phyloP scores from a whole-genome alignment of 2,329 filamentous ascomycete genomes.

The Pseudopyricularia cyperi region DNA sequence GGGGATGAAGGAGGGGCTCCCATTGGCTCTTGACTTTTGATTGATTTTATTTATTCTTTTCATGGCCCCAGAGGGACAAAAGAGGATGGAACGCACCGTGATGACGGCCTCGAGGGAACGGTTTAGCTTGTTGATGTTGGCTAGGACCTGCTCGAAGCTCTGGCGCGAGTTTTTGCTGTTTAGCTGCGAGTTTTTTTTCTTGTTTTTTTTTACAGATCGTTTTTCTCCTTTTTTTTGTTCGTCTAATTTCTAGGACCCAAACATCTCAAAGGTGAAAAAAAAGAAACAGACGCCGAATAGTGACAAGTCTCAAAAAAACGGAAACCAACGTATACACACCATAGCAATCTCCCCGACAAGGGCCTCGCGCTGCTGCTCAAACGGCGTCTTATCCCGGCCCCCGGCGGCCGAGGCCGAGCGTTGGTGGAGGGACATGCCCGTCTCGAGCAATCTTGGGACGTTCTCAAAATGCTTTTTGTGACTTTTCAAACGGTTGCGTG shows the following conservation, averaged over 20 bases:
- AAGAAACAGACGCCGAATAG: no score
- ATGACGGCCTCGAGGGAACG: constrained; percentile 84
- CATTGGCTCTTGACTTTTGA: no score
- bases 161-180: no score
- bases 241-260: not conserved
- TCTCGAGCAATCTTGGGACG: not conserved
- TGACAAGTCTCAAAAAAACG: no score
- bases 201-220: no score
- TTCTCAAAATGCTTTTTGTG: not conserved
- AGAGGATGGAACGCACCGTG: constrained; percentile 42
- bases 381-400: constrained; percentile 45
- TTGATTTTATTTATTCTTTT: not conserved
- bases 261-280: not conserved
- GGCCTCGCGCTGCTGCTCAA: constrained; percentile 62
- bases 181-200: no score
- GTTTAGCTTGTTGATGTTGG: constrained; percentile 93
- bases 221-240: no score
- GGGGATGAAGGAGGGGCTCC: no score
- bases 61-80: not conserved
- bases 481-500: not conserved
- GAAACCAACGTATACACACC: constrained; percentile 27
- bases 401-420: not conserved
- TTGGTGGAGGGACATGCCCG: constrained; percentile 1
- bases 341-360: constrained; percentile 61
- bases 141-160: constrained; percentile 79